Evolutionary conservation across 129 eudicot species (phyloP).

Genomic region (Chrysanthemum lavandulifolium): DNA sequence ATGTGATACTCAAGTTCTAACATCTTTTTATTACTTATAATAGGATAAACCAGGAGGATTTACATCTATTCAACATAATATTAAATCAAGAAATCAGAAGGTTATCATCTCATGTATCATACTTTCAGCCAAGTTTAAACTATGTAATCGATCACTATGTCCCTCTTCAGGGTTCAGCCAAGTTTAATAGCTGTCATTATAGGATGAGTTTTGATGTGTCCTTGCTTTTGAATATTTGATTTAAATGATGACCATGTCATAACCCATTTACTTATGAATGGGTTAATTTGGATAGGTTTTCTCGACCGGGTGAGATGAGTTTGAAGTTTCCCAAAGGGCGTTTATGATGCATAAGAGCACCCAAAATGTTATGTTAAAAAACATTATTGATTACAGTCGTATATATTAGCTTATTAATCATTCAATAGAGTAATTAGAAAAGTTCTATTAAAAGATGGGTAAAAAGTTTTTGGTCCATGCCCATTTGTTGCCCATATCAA

Average conservation of each 20-base stretch:
- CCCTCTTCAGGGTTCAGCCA: no score
- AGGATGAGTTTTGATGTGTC: background rate
- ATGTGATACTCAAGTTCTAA: slow-evolving; percentile 12
- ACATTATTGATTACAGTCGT: background rate
- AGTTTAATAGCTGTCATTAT: background rate
- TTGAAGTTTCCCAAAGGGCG: background rate
- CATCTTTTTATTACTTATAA: background rate
- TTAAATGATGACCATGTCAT: background rate
- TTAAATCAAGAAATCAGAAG: slow-evolving; percentile 87
- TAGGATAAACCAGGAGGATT: slow-evolving; percentile 92
- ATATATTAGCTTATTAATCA: no score
- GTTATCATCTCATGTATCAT: slow-evolving; percentile 74
- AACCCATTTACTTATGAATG: background rate
- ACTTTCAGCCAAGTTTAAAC: background rate
- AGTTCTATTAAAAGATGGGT: no score
- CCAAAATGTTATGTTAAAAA: background rate
- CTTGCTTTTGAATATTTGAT: background rate
- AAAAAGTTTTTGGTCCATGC: no score
- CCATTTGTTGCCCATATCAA: no score
- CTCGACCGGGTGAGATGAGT: background rate
- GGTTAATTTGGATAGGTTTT: slow-evolving; percentile 15
- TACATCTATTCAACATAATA: slow-evolving; percentile 72
- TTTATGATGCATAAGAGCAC: background rate
- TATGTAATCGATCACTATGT: background rate
- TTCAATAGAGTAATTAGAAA: no score